Conservation (phyloP, 495 filamentous ascomycete species). For the Cercophora scortea region DNA sequence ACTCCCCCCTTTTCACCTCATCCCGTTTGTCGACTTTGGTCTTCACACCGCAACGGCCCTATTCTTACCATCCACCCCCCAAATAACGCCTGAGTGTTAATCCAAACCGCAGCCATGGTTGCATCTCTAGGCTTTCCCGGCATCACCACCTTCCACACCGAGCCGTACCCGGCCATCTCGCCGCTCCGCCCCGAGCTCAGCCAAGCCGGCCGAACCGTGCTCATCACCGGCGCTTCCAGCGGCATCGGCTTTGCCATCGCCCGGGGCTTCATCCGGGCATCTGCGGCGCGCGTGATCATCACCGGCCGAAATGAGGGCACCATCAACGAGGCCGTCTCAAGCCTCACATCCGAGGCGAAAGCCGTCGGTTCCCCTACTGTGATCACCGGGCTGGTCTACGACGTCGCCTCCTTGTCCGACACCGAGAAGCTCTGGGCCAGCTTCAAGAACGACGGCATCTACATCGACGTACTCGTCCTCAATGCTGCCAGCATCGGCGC, state of each 20-base stretch:
- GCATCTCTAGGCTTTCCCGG: background rate
- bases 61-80: background rate
- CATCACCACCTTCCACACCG: constrained; percentile 23
- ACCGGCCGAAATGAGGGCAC: constrained; percentile 17
- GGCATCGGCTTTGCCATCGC: constrained; percentile 33
- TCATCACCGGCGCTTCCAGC: constrained; percentile 38
- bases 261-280: constrained; percentile 26
- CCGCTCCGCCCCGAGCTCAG: constrained; percentile 28
- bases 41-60: background rate
- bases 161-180: constrained; percentile 35
- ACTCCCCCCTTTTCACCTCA: too few relatives aligned
- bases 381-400: constrained; percentile 15
- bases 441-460: constrained; percentile 17
- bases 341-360: constrained; percentile 7
- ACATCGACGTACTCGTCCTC: constrained; percentile 33
- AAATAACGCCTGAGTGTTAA: background rate
- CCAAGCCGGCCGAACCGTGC: constrained; percentile 34
- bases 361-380: constrained; percentile 4
- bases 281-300: constrained; percentile 25
- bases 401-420: constrained; percentile 15
- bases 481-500: constrained; percentile 19
- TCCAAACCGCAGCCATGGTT: too few relatives aligned
- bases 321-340: constrained; percentile 4
- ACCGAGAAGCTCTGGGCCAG: constrained; percentile 26
- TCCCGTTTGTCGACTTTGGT: too few relatives aligned